These are phyloP conservation scores for Trametes villosa DNA, from an alignment of 768 basidiomycete species.

Conservation along the genomic window DNA sequence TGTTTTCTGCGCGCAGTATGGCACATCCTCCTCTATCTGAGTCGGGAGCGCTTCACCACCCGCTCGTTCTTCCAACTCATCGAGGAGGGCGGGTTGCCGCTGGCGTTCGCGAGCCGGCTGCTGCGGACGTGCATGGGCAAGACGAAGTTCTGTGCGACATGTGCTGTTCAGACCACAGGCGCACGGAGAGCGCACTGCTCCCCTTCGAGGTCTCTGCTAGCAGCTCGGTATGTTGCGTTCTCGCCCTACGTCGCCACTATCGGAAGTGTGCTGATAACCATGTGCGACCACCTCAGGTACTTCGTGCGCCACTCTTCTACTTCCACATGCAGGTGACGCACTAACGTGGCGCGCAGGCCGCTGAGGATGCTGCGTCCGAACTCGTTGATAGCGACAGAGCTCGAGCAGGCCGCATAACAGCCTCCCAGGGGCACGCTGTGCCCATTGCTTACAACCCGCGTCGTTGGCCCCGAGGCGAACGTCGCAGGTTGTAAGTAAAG, in stretches of 20 bases:
- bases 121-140: conserved; percentile 88
- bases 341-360: conserved; percentile 49
- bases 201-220: conserved; percentile 80
- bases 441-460: too few relatives aligned
- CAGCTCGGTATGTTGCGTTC: conserved; percentile 55
- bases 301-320: conserved; percentile 37
- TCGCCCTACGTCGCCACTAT: background rate
- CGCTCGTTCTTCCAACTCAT: too few relatives aligned
- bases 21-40: too few relatives aligned
- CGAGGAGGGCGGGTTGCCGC: too few relatives aligned
- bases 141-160: conserved; percentile 95
- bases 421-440: too few relatives aligned
- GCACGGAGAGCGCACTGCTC: conserved; percentile 91
- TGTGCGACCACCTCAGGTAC: conserved; percentile 79
- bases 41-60: too few relatives aligned
- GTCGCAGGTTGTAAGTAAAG: too few relatives aligned
- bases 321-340: background rate
- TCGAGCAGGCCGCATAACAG: too few relatives aligned
- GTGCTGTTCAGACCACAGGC: conserved; percentile 96
- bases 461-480: too few relatives aligned
- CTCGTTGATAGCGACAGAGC: conserved; percentile 75
- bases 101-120: too few relatives aligned
- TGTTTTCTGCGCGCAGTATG: too few relatives aligned
- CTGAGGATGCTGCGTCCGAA: conserved; percentile 78
- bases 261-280: background rate